These are phyloP conservation scores for Oryza brachyantha DNA, from an alignment of 176 grass and related monocot genomes.

Conservation along the genomic window DNA sequence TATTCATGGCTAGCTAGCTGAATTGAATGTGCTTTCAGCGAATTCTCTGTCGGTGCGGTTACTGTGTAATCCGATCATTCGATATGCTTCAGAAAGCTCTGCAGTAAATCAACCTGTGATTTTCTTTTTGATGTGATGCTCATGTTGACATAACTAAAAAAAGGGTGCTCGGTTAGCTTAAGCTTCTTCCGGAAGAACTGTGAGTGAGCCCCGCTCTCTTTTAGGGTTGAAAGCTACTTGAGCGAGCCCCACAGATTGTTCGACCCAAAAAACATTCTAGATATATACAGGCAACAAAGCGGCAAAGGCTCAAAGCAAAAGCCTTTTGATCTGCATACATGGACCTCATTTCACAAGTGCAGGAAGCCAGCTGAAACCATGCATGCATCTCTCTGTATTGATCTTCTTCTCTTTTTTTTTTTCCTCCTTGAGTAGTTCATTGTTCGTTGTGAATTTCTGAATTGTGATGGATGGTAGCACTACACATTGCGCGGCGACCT, in stretches of 20 bases:
- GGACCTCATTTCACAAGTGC: neutral
- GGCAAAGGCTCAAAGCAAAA: neutral
- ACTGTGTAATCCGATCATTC: neutral
- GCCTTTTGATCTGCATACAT: neutral
- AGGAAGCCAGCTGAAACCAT: neutral
- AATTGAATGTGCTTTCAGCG: conserved; percentile 25
- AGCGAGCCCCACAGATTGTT: conserved; percentile 26
- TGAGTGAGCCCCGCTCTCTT: neutral
- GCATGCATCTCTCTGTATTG: neutral
- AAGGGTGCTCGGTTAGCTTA: conserved; percentile 3
- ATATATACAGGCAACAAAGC: neutral
- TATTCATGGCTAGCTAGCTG: conserved; percentile 35
- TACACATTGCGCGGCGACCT: neutral
- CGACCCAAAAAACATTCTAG: conserved; percentile 11
- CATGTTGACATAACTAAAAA: conserved; percentile 3
- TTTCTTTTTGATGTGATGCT: neutral
- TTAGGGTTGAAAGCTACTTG: conserved; percentile 8
- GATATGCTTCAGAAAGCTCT: neutral
- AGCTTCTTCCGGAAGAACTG: conserved; percentile 30
- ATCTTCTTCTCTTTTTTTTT: neutral
- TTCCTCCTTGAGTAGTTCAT: neutral
- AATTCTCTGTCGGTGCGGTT: conserved; percentile 34
- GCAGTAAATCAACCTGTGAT: neutral
- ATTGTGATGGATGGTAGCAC: neutral
- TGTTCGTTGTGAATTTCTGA: neutral